phyloP scores from a whole-genome alignment of 306 rosid species.

The Rosa persica region DNA sequence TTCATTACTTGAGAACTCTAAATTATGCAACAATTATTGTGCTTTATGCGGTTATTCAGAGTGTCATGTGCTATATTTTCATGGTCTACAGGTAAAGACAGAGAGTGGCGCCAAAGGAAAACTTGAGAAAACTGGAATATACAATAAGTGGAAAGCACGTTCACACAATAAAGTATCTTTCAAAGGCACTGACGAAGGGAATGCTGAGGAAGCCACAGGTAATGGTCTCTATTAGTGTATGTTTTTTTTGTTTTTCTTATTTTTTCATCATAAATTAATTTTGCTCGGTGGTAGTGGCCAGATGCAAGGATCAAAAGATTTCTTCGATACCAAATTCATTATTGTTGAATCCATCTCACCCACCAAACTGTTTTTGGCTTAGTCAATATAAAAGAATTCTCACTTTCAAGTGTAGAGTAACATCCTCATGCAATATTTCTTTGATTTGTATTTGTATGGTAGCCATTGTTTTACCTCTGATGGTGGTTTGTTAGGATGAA shows the following conservation, averaged over 20 bases:
- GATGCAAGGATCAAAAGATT: neutral
- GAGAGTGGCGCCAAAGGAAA: conserved; percentile 87
- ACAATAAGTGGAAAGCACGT: conserved; percentile 83
- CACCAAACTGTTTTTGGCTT: neutral
- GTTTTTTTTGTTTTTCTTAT: neutral
- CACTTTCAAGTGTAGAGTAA: neutral
- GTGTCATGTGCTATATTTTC: conserved; percentile 1
- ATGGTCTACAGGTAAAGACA: conserved; percentile 61
- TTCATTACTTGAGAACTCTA: neutral
- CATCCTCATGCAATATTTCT: neutral
- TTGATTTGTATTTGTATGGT: neutral
- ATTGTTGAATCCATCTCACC: neutral
- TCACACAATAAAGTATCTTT: conserved; percentile 64
- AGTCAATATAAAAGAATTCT: neutral
- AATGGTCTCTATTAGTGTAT: conserved; percentile 18
- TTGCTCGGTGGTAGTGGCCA: neutral
- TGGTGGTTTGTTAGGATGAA: conserved; percentile 3
- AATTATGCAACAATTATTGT: neutral
- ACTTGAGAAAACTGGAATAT: conserved; percentile 82
- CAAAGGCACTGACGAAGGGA: conserved; percentile 52
- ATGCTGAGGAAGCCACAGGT: conserved; percentile 55
- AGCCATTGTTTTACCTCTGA: neutral
- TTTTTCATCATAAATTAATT: neutral
- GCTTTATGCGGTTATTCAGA: neutral
- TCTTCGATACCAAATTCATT: conserved; percentile 1